Percentiles rank a stretch among this genome's conserved stretches.
Conservation (phyloP, 345 rosid species). For the Hibiscus mutabilis region DNA sequence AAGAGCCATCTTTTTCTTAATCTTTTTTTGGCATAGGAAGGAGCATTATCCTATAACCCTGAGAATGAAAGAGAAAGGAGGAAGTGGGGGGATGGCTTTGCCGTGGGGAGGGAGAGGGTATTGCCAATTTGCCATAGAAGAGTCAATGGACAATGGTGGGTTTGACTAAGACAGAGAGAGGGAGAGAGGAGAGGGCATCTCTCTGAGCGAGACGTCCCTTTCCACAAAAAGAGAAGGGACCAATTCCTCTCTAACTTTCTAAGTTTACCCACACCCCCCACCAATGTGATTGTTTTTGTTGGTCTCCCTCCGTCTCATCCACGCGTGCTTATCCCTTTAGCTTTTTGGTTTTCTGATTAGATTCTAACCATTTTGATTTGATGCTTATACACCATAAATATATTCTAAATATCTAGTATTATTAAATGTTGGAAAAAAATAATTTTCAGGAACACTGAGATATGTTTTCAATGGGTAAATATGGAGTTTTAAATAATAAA, state of each 20-base stretch:
- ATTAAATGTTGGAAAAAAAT: no score
- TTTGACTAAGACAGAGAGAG: not conserved
- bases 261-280: not conserved
- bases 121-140: not conserved
- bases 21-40: not conserved
- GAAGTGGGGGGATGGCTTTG: not conserved
- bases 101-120: not conserved
- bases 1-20: conserved; percentile 21
- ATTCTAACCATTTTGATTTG: no score
- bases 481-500: no score
- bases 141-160: not conserved
- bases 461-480: no score
- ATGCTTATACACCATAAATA: no score
- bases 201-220: conserved; percentile 34
- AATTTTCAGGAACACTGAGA: no score
- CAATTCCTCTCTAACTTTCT: not conserved
- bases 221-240: conserved; percentile 41
- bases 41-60: not conserved
- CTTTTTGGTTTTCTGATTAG: no score
- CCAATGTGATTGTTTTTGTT: conserved; percentile 15
- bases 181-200: no score
- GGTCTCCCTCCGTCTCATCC: conserved; percentile 20
- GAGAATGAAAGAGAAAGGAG: not conserved
- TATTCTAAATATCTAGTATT: no score
- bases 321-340: conserved; percentile 58